A percentile compares a stretch with the other conserved stretches of the same genome.
phyloP scores from a whole-genome alignment of 2,329 filamentous ascomycete genomes.

The Aureobasidium sp. region DNA sequence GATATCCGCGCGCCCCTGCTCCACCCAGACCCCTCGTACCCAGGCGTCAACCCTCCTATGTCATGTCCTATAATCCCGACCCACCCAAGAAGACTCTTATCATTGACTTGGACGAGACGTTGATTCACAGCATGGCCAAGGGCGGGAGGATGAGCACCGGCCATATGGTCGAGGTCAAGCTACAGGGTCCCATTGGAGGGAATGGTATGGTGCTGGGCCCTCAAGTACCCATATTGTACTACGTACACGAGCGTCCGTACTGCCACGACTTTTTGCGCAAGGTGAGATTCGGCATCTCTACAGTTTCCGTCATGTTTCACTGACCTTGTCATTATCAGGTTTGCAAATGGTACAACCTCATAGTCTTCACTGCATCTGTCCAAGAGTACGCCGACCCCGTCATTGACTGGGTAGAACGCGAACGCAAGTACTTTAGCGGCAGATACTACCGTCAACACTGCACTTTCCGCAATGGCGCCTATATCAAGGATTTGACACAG shows the following conservation, averaged over 20 bases:
- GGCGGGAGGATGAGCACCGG: slow-evolving; percentile 91
- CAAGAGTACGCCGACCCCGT: slow-evolving; percentile 98
- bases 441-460: slow-evolving; percentile 96
- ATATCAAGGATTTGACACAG: slow-evolving; percentile 94
- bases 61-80: slow-evolving; percentile 49
- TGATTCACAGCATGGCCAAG: slow-evolving; percentile 97
- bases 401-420: slow-evolving; percentile 95
- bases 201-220: slow-evolving; percentile 64
- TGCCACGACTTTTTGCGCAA: slow-evolving; percentile 94
- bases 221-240: slow-evolving; percentile 95
- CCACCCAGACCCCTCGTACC: slow-evolving; percentile 87
- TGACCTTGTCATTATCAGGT: slow-evolving; percentile 43
- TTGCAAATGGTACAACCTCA: slow-evolving; percentile 96
- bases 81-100: slow-evolving; percentile 85
- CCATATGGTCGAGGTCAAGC: slow-evolving; percentile 93
- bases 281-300: slow-evolving; percentile 33
- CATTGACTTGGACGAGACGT: slow-evolving; percentile 88
- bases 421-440: slow-evolving; percentile 90
- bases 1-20: slow-evolving; percentile 81
- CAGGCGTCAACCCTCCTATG: slow-evolving; percentile 79
- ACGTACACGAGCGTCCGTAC: slow-evolving; percentile 94
- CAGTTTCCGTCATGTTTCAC: neutral
- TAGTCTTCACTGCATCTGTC: slow-evolving; percentile 93
- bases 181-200: slow-evolving; percentile 47
- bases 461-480: slow-evolving; percentile 88